Evolutionary conservation across 768 basidiomycete genomes (phyloP), one percentile per base, ranked within the genome.

Genomic region (Pleurotus citrinopileatus): DNA sequence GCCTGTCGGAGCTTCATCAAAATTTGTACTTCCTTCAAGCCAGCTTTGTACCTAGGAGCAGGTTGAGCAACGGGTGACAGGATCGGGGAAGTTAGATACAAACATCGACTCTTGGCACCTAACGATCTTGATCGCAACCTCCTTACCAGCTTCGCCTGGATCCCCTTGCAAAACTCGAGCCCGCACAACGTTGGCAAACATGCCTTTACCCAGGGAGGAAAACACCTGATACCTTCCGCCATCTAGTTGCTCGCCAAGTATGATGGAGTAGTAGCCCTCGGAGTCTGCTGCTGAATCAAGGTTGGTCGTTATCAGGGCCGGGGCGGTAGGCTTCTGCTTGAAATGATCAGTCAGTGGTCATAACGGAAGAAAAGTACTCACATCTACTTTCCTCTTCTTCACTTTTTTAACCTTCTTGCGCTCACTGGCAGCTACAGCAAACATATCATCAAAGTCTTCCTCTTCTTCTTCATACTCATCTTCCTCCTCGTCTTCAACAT

Each of bases 101-200:
- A 56, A 97, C 96, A 99, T 99, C 22, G 91, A 91, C 65, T 98
- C 96, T 68, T 99, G 97, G 63, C 87, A 88, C 42, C 97, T 77
- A 44, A 98, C 86, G 55, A 99, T 95, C 72, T 99, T 99, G 69
- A 99, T 98, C 0, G 97, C 97, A 8, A 98, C 94, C 67, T 99
- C 96, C 62, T 71, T 70, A 0, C 74, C 74, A 5, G 63, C 60
- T 43, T 75, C 75, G 36, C 83, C 79, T 32, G 76, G 60, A 28
- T 89, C 88, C 47, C 77, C 75, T 70, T 86, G 73, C 40, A 95
- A 73, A 8, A 94, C 80, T 27, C 92, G 84, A 7, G 95, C 96
- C 42, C 91, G 83, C 23, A 98, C 94, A 46, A 99, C 97, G 53
- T 91, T 93, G 44, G 94, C 94, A 67, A 98, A 99, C 96, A 99